Conservation (phyloP, 2,329 filamentous ascomycete species). For the Colletotrichum graminicola region DNA sequence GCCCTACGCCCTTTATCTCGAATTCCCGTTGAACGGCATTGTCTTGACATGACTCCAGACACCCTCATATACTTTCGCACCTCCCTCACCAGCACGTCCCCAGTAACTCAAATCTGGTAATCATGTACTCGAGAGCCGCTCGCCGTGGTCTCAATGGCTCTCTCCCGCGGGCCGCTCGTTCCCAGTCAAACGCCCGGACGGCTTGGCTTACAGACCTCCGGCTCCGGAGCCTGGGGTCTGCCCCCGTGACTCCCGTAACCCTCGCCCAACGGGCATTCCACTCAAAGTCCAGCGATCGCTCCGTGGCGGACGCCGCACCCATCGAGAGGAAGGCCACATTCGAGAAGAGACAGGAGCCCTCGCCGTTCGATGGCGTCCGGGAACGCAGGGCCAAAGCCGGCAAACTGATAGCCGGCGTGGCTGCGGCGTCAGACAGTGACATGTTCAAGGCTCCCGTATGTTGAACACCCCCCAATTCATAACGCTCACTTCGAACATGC, state of each 20-base stretch:
- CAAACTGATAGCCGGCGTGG: constrained; percentile 79
- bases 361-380: constrained; percentile 70
- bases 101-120: not conserved
- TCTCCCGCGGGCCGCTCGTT: constrained; percentile 11
- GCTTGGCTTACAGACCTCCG: constrained; percentile 39
- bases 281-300: constrained; percentile 34
- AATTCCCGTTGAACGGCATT: constrained; percentile 9
- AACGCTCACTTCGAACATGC: constrained; percentile 21
- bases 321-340: constrained; percentile 37
- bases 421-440: constrained; percentile 81
- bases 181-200: constrained; percentile 27
- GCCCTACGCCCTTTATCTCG: constrained; percentile 40
- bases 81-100: not conserved
- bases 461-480: not conserved
- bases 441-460: constrained; percentile 83
- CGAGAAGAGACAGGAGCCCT: constrained; percentile 37
- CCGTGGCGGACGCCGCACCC: constrained; percentile 42
- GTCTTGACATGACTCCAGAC: not conserved
- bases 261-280: constrained; percentile 25
- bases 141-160: constrained; percentile 35
- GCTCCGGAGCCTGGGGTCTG: constrained; percentile 24
- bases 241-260: constrained; percentile 6
- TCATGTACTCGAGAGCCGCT: constrained; percentile 30
- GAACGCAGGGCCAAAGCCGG: constrained; percentile 78
- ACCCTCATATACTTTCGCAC: not conserved